Conservation (phyloP, 2,329 filamentous ascomycete species). For the Epichloe sylvatica region DNA sequence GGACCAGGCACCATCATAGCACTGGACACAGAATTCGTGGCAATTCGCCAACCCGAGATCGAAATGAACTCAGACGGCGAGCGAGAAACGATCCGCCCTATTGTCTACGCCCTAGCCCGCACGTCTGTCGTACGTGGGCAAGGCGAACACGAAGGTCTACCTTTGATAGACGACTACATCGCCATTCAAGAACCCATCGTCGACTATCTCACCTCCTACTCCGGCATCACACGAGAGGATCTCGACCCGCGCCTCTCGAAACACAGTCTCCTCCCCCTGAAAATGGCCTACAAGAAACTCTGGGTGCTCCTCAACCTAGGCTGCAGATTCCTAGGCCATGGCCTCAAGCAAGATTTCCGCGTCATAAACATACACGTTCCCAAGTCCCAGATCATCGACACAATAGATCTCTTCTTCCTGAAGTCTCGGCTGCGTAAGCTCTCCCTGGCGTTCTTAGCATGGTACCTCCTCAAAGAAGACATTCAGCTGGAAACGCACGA, state of each 20-base stretch:
- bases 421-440: slow-evolving; percentile 71
- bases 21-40: slow-evolving; percentile 92
- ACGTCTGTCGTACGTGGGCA: slow-evolving; percentile 77
- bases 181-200: slow-evolving; percentile 80
- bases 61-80: slow-evolving; percentile 92
- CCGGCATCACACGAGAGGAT: slow-evolving; percentile 76
- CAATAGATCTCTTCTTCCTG: slow-evolving; percentile 80
- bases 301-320: slow-evolving; percentile 94
- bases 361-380: slow-evolving; percentile 97
- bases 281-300: slow-evolving; percentile 92
- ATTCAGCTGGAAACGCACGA: slow-evolving; percentile 91
- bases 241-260: slow-evolving; percentile 64
- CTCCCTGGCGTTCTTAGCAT: slow-evolving; percentile 80
- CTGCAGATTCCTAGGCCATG: slow-evolving; percentile 87
- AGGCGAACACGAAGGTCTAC: slow-evolving; percentile 63
- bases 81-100: slow-evolving; percentile 80
- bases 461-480: slow-evolving; percentile 80
- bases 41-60: slow-evolving; percentile 82
- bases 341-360: slow-evolving; percentile 86
- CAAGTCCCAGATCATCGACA: slow-evolving; percentile 81
- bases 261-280: slow-evolving; percentile 74
- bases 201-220: slow-evolving; percentile 90
- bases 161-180: slow-evolving; percentile 97
- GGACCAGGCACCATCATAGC: slow-evolving; percentile 64
- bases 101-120: slow-evolving; percentile 80